A percentile compares a stretch with the other conserved stretches of the same genome.
phyloP scores from a whole-genome alignment of 1,139 yeast genomes.

The Hyphopichia wangnamkhiaoensis region DNA sequence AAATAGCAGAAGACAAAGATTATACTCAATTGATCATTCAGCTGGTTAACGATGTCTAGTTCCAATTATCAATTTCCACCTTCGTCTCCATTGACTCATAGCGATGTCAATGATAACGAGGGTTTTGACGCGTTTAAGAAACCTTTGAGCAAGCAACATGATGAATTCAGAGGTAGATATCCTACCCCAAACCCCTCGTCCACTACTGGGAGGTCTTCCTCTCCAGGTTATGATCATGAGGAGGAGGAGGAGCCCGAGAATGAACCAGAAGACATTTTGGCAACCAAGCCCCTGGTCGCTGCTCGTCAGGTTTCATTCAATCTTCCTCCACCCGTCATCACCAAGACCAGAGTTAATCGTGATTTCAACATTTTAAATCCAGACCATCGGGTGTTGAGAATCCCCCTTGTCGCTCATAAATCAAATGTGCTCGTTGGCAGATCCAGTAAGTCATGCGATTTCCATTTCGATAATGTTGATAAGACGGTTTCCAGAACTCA shows the following conservation, averaged over 20 bases:
- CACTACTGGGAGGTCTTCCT: constrained; percentile 47
- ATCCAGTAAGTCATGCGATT: constrained; percentile 62
- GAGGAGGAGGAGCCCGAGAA: too few species aligned
- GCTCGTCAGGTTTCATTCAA: constrained; percentile 9
- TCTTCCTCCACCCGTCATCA: not conserved
- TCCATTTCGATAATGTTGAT: constrained; percentile 53
- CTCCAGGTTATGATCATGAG: too few species aligned
- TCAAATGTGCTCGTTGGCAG: constrained; percentile 53
- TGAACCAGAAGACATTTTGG: constrained; percentile 2
- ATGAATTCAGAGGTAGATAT: constrained; percentile 28
- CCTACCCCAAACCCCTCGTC: constrained; percentile 64
- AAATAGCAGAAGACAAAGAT: too few species aligned
- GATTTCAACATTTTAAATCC: constrained; percentile 46
- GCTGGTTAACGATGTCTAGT: constrained; percentile 14
- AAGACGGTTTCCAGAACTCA: constrained; percentile 72
- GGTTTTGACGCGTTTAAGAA: constrained; percentile 14
- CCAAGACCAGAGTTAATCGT: constrained; percentile 18
- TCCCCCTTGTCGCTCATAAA: constrained; percentile 30
- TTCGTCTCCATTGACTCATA: constrained; percentile 57
- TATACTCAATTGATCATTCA: not conserved
- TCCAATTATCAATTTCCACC: constrained; percentile 55
- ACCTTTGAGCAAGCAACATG: constrained; percentile 4
- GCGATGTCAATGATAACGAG: constrained; percentile 20
- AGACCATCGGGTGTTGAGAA: constrained; percentile 35
- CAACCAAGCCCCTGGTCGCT: constrained; percentile 5